Evolutionary conservation across 2,329 filamentous ascomycete genomes (phyloP), one percentile per base, ranked within the genome.

Genomic region (Emergomyces africanus): DNA sequence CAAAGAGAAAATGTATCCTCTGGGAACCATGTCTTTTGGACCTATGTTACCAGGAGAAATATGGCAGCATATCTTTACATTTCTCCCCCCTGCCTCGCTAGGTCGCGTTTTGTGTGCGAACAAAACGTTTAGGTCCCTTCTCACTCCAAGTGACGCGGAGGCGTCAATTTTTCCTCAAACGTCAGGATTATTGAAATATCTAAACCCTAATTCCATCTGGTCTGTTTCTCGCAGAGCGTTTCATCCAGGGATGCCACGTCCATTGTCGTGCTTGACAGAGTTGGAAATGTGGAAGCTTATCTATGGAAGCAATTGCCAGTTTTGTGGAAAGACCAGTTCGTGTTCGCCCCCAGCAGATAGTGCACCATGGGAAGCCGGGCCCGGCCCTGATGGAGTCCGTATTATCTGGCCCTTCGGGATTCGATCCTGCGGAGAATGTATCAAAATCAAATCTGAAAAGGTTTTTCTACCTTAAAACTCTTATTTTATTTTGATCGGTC

Each of bases 221-320:
- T 81, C 81, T 68, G 75, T 78, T 64, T 87, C 88, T 66, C 82
- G 88, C 67, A 83, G 83, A 65, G 73, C 76, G 23, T 85, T 83
- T 70, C 82, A 82, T 74, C 83, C 83, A 30, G 80, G 80, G 64
- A 83, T 90, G 76, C 89, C 89, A 53, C 78, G 79, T 59, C 88
- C 88, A 33, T 77, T 92, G 55, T 74, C 76, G 57, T 80, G 78
- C 60, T 81, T 80, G 68, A 81, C 82, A 48, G 89, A 94, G 71
- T 75, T 88, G 63, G 81, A 86, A 48, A 91, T 91, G 87, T 90
- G 89, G 82, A 82, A 81, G 66, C 75, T 94, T 56, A 78, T 83
- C 41, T 84, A 83, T 70, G 80, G 82, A 54, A 75, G 68, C 35
- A 72, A 69, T 58, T 95, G 89, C 70, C 84, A 91, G 67, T 83